Evolutionary conservation across 2,329 filamentous ascomycete species (phyloP).

Genomic region (Didymella exigua): DNA sequence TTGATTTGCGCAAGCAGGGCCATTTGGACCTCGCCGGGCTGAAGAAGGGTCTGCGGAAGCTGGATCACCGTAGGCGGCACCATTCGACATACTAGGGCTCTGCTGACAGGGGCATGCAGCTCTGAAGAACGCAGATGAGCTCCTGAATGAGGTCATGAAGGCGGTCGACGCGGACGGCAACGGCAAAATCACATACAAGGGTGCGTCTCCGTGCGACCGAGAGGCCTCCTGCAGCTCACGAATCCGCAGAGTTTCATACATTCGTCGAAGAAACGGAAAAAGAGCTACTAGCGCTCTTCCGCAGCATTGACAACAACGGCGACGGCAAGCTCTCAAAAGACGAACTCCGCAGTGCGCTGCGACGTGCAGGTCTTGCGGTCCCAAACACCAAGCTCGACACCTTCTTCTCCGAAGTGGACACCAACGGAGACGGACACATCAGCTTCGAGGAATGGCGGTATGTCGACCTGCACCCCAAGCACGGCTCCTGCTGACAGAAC

Average conservation of each 20-base stretch:
- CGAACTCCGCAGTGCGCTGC: constrained; percentile 82
- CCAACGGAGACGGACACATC: constrained; percentile 84
- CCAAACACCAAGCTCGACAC: constrained; percentile 76
- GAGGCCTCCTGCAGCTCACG: constrained; percentile 25
- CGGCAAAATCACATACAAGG: constrained; percentile 88
- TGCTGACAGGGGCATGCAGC: constrained; percentile 53
- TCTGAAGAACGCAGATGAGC: constrained; percentile 87
- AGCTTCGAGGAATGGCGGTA: constrained; percentile 97
- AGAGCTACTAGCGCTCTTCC: constrained; percentile 81
- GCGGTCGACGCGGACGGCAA: constrained; percentile 87
- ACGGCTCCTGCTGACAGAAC: constrained; percentile 20
- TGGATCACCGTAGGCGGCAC: constrained; percentile 80
- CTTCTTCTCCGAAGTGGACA: constrained; percentile 90
- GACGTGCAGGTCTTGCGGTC: constrained; percentile 76
- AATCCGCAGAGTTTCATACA: constrained; percentile 74
- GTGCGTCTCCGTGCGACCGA: constrained; percentile 52
- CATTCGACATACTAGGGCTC: constrained; percentile 10
- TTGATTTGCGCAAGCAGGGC: constrained; percentile 77
- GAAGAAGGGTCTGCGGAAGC: constrained; percentile 80
- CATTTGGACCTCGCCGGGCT: constrained; percentile 84
- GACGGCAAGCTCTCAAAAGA: constrained; percentile 85
- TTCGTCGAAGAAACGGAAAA: constrained; percentile 89
- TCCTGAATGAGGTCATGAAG: constrained; percentile 80
- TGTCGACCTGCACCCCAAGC: constrained; percentile 40
- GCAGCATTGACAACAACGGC: constrained; percentile 81